Percentiles rank a stretch among this genome's conserved stretches.
These are phyloP conservation scores for Monosporascus sp. DNA, from an alignment of 2,329 filamentous ascomycete genomes.

Conservation along the genomic window DNA sequence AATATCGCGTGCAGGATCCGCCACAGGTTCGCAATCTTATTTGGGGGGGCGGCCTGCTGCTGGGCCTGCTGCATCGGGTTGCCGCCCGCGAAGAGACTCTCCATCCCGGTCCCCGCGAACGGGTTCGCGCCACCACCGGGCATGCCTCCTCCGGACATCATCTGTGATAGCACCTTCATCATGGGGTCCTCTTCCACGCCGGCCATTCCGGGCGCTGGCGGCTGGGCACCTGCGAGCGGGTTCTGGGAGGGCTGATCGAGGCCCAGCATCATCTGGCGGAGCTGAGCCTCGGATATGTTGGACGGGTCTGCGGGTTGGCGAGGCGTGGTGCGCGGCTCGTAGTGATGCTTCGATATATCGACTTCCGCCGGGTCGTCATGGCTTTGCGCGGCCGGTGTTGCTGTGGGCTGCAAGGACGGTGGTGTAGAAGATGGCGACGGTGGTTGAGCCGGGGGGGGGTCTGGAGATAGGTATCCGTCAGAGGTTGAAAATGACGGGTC, in stretches of 20 bases:
- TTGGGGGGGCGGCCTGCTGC: constrained; percentile 26
- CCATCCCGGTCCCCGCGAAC: constrained; percentile 26
- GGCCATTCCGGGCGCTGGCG: constrained; percentile 25
- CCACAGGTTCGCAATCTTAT: constrained; percentile 53
- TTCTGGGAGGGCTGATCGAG: constrained; percentile 36
- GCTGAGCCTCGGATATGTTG: constrained; percentile 50
- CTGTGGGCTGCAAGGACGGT: constrained; percentile 22
- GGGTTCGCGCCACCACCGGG: constrained; percentile 28
- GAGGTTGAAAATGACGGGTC: neutral
- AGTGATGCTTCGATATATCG: constrained; percentile 73
- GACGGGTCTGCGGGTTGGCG: constrained; percentile 31
- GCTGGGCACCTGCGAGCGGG: constrained; percentile 14
- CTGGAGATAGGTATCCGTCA: neutral
- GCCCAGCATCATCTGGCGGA: constrained; percentile 61
- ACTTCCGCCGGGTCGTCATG: constrained; percentile 68
- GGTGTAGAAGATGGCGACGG: constrained; percentile 24
- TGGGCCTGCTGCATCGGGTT: constrained; percentile 21
- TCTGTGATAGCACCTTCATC: constrained; percentile 71
- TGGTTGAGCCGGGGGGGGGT: constrained; percentile 25
- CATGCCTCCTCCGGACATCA: constrained; percentile 47
- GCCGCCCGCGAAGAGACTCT: constrained; percentile 32
- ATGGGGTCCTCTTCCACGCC: constrained; percentile 54
- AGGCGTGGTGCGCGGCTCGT: constrained; percentile 46
- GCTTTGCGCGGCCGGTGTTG: constrained; percentile 25
- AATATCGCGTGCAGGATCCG: constrained; percentile 69